Conservation (phyloP, 352 stramenopile species). For the Aphanomyces invadans region DNA sequence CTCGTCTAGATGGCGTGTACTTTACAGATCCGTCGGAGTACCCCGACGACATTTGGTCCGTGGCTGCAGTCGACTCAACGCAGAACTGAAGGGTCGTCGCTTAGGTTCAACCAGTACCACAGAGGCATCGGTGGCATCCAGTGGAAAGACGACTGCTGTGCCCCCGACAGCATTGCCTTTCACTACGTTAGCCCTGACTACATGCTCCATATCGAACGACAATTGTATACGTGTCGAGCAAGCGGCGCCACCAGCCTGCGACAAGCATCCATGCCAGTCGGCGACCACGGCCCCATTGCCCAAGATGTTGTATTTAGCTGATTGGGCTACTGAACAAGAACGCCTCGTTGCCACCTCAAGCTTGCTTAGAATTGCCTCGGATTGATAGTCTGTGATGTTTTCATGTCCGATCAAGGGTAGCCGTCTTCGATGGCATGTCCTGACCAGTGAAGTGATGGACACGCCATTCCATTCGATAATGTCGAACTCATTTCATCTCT, state of each 20-base stretch:
- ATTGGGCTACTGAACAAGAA: too few relatives aligned
- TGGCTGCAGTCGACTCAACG: conserved; percentile 10
- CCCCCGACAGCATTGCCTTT: conserved; percentile 62
- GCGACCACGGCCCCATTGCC: neutral
- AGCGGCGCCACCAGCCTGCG: too few relatives aligned
- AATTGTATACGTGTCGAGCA: conserved; percentile 61
- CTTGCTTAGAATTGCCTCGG: too few relatives aligned
- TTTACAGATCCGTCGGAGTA: conserved; percentile 38
- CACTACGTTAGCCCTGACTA: conserved; percentile 63
- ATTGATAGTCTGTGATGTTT: too few relatives aligned
- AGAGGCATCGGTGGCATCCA: conserved; percentile 54
- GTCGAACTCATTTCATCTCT: too few relatives aligned
- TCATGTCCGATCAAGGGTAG: too few relatives aligned
- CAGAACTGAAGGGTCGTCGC: too few relatives aligned
- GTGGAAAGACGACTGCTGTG: conserved; percentile 38
- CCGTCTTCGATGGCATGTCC: too few relatives aligned
- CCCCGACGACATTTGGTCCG: conserved; percentile 53
- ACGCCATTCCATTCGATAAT: too few relatives aligned
- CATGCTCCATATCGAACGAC: conserved; percentile 75
- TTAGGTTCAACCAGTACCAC: conserved; percentile 45
- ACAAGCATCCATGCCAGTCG: too few relatives aligned
- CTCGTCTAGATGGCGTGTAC: conserved; percentile 41
- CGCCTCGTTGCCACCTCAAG: too few relatives aligned
- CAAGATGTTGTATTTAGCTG: neutral
- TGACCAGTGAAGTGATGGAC: too few relatives aligned